A percentile compares a stretch with the other conserved stretches of the same genome.
phyloP scores from a whole-genome alignment of 108 stramenopile species.

The Aurantiochytrium sp. region DNA sequence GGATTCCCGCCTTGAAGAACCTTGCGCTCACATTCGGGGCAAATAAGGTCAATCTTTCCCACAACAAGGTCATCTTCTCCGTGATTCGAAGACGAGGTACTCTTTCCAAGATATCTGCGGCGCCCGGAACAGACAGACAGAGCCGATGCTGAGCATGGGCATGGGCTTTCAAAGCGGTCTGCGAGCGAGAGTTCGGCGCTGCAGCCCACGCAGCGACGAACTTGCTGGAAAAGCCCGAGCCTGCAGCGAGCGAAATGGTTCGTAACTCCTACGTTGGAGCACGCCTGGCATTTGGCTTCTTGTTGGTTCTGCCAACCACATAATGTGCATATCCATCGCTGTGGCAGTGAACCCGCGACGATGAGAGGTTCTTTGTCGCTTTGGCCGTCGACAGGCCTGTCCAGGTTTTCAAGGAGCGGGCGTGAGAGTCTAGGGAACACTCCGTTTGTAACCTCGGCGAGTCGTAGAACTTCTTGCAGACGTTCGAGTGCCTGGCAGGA shows the following conservation, averaged over 20 bases:
- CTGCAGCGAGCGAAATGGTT: background rate
- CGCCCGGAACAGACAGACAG: too few relatives aligned
- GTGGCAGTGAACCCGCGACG: background rate
- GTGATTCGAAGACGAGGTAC: too few relatives aligned
- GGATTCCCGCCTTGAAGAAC: background rate
- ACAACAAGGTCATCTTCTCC: background rate
- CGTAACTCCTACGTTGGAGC: background rate
- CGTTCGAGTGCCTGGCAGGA: background rate
- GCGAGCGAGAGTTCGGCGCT: background rate
- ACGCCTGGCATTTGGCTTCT: background rate
- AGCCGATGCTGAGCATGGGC: background rate
- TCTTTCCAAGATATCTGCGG: too few relatives aligned
- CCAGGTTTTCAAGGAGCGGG: background rate
- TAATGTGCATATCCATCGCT: background rate
- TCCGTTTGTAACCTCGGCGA: background rate
- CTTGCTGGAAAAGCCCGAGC: background rate
- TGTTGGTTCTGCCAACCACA: background rate
- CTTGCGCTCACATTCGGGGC: constrained; percentile 3
- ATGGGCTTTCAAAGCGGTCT: background rate
- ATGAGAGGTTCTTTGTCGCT: background rate
- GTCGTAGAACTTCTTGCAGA: background rate
- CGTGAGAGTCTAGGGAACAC: background rate
- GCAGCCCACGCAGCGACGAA: background rate
- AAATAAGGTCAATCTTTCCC: background rate
- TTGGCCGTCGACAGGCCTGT: background rate